Evolutionary conservation across 2,329 filamentous ascomycete genomes (phyloP).

Genomic region (Sclerotinia spermophila): DNA sequence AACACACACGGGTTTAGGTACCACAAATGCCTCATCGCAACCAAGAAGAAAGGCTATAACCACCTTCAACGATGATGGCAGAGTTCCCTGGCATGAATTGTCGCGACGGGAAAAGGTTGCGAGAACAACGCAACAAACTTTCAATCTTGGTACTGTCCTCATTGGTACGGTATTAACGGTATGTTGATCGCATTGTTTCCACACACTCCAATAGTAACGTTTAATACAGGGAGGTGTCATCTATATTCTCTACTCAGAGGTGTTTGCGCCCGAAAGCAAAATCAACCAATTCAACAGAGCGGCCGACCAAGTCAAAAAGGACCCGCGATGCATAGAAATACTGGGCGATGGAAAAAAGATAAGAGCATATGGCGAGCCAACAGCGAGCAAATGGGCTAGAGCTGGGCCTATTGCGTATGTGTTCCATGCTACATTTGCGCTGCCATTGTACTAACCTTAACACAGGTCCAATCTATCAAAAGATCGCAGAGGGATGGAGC

Average conservation of each 20-base stretch:
- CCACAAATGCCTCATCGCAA: conserved; percentile 33
- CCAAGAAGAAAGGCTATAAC: conserved; percentile 69
- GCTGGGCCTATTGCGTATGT: conserved; percentile 58
- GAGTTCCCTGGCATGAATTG: conserved; percentile 75
- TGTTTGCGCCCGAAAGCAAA: conserved; percentile 81
- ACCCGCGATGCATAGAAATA: conserved; percentile 66
- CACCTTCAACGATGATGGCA: conserved; percentile 80
- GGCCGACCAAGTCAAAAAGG: conserved; percentile 71
- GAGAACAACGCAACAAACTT: conserved; percentile 82
- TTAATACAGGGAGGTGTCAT: conserved; percentile 63
- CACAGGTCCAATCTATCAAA: conserved; percentile 61
- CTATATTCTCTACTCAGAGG: conserved; percentile 75
- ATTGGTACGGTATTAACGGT: conserved; percentile 75
- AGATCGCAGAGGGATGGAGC: conserved; percentile 72
- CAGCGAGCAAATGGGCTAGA: conserved; percentile 74
- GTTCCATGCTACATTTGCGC: neutral
- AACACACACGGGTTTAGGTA: conserved; percentile 48
- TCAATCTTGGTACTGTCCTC: conserved; percentile 78
- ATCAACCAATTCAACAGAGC: conserved; percentile 85
- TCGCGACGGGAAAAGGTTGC: conserved; percentile 74
- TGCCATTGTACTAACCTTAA: neutral
- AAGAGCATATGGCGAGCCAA: conserved; percentile 75
- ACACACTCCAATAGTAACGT: conserved; percentile 20
- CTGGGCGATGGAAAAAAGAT: conserved; percentile 76
- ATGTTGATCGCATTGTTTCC: conserved; percentile 33